These are phyloP conservation scores for Psilocybe mexicana DNA, from an alignment of 1,284 basidiomycete species.

Conservation along the genomic window DNA sequence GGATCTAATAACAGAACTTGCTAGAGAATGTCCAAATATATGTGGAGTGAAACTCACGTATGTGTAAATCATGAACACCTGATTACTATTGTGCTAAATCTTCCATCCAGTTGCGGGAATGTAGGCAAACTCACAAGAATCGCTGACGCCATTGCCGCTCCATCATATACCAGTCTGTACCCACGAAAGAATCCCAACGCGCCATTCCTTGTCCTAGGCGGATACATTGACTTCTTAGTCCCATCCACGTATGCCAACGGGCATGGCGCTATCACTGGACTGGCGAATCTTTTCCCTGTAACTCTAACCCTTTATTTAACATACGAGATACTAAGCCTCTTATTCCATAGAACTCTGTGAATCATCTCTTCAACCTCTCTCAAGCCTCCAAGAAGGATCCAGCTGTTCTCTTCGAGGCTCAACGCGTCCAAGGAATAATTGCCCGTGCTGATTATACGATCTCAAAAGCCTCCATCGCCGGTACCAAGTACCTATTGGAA, in stretches of 20 bases:
- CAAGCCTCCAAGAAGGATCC: constrained; percentile 53
- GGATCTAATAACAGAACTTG: constrained; percentile 81
- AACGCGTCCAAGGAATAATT: constrained; percentile 76
- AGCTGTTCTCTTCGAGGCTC: constrained; percentile 68
- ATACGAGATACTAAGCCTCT: constrained; percentile 12
- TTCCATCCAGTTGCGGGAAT: constrained; percentile 71
- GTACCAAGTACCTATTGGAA: constrained; percentile 80
- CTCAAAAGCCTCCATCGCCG: constrained; percentile 76
- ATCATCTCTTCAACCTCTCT: constrained; percentile 64
- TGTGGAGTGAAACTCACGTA: constrained; percentile 88
- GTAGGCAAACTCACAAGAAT: constrained; percentile 90
- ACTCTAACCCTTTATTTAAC: constrained; percentile 28
- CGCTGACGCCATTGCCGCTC: constrained; percentile 63
- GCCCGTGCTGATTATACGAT: constrained; percentile 82
- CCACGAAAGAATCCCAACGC: constrained; percentile 66
- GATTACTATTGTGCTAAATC: background rate
- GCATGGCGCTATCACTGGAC: constrained; percentile 82
- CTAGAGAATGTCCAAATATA: constrained; percentile 68
- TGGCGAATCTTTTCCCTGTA: constrained; percentile 79
- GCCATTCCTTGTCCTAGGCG: constrained; percentile 78
- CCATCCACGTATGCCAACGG: constrained; percentile 69
- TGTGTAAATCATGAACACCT: constrained; percentile 29
- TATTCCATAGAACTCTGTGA: constrained; percentile 52
- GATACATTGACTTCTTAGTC: constrained; percentile 77
- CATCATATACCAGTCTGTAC: constrained; percentile 55